Evolutionary conservation across 371 early-diverging fungal genomes (phyloP), one percentile per base, ranked within the genome.

Genomic region (Lichtheimia corymbifera): DNA sequence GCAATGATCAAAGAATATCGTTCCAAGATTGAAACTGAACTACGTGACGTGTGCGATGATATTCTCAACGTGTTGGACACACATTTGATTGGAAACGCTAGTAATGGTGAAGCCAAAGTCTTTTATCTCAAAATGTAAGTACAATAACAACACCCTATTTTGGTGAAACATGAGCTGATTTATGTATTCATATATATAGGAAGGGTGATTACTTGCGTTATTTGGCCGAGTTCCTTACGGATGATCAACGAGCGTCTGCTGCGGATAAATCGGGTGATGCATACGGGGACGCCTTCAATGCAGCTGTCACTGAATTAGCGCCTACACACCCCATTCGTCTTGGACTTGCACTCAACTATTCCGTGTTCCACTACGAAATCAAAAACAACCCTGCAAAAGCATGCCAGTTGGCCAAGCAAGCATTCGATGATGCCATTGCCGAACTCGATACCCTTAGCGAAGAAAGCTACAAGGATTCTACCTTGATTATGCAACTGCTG

Each of bases 311-410:
- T 41, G 93, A 95, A 66, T 86, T 99, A 14, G 89, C 97, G 41
- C 92, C 97, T 42, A 99, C 99, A 56, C 98, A 98, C 84, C 99
- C 99, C 53, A 97, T 99, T 74, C 96, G 99, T 67, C 92, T 99
- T 49, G 99, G 99, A 53, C 90, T 99, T 62, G 97, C 98, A 59
- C 88, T 99, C 71, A 99, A 99, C 93, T 99, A 97, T 85, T 99
- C 99, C 15, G 99, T 99, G 47, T 99, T 99, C 85, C 97, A 97
- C 90, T 99, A 98, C 81, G 99, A 99, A 85, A 99, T 99, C 73
- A 85, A 97, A 71, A 99, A 98, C 87, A 93, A 97, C 35, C 95
- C 97, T 59, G 97, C 97, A 79, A 91, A 93, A 71, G 99, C 99
- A 25, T 98, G 99, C 85, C 95, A 95, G 69, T 83, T 99, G 59